Evolutionary conservation across 495 filamentous ascomycete species (phyloP), one percentile per base, ranked within the genome.

Genomic region (Tuber magnatum): DNA sequence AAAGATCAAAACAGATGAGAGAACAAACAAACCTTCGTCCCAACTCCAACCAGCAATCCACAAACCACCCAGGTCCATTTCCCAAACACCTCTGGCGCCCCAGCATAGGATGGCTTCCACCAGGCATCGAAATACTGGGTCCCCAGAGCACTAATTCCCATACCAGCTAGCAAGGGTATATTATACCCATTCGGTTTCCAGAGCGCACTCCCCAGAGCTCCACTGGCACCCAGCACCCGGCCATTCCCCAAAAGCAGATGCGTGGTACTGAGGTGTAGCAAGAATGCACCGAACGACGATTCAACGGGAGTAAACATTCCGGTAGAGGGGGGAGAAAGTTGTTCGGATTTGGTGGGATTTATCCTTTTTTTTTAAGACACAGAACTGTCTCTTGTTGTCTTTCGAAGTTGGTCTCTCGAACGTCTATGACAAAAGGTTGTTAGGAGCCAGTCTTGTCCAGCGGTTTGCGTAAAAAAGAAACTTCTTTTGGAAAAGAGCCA

Each of bases 221-320:
- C 87, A 38, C 88, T 89, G 61, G 87, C 86, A n/a, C 88, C 88
- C 43, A 90, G 85, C 8, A 89, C 82, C 4, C 83, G 81, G 28
- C 88, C 88, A 80, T 88, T 89, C 69, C 87, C 85, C 40, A 86
- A 75, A n/a, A 90, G 86, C 0, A 89, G 83, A 28, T 84, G 83
- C 2, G 86, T 86, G 0, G 87, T 88, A 46, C 86, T 84, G 73
- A 88, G 85, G 78, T 86, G 87, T 69, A 90, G 84, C 51, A 90
- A 80, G 2, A 89, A 74, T 1, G 88, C 88, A 7, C 88, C 88
- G 18, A 89, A 74, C 16, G 86, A 84, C 10, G 88, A 88, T 73
- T 89, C 84, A 18, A 90, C 71, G 0, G 88, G 88, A 0, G 88
- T 90, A 78, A 90, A 89, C 88, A 90, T 90, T 69, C 70, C 61